phyloP scores from a whole-genome alignment of 2,329 filamentous ascomycete genomes.

The Aspergillus sp. region DNA sequence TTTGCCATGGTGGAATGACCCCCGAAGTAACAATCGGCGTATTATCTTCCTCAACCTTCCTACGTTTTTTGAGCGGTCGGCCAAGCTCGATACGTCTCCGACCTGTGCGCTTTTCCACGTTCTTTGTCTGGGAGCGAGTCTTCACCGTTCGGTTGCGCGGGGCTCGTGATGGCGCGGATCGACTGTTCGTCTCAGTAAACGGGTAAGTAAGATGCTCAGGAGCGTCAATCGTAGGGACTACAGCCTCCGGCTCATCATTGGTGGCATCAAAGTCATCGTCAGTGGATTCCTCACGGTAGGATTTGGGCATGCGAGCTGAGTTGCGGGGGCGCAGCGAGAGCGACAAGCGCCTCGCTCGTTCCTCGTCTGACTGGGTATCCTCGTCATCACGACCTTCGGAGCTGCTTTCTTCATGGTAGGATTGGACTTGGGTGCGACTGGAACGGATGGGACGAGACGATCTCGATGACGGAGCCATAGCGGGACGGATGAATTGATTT shows the following conservation, averaged over 20 bases:
- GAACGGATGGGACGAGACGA: conserved; percentile 39
- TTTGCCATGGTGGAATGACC: conserved; percentile 59
- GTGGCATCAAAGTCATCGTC: conserved; percentile 29
- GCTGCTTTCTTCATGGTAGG: conserved; percentile 42
- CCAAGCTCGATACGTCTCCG: conserved; percentile 24
- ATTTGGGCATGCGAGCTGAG: conserved; percentile 27
- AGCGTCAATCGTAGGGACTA: conserved; percentile 14
- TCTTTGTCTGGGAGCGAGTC: conserved; percentile 24
- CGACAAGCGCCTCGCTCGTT: conserved; percentile 21
- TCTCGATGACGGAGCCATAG: conserved; percentile 33
- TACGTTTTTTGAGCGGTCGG: conserved; percentile 29
- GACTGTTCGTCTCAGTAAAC: conserved; percentile 12
- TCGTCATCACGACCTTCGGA: conserved; percentile 32
- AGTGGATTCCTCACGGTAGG: conserved; percentile 41
- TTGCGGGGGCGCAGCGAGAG: conserved; percentile 36
- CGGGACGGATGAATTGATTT: background rate
- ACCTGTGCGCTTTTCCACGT: conserved; percentile 19
- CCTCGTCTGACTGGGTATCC: conserved; percentile 16
- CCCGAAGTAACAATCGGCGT: conserved; percentile 27
- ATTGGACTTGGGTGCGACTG: conserved; percentile 37
- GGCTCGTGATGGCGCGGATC: conserved; percentile 11
- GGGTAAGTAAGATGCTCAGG: conserved; percentile 10
- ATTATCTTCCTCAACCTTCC: conserved; percentile 24
- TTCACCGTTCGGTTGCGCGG: conserved; percentile 23
- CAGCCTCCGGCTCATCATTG: conserved; percentile 18